Conservation (phyloP, 2,329 filamentous ascomycete species). For the Monilinia vaccinii-corymbosi region DNA sequence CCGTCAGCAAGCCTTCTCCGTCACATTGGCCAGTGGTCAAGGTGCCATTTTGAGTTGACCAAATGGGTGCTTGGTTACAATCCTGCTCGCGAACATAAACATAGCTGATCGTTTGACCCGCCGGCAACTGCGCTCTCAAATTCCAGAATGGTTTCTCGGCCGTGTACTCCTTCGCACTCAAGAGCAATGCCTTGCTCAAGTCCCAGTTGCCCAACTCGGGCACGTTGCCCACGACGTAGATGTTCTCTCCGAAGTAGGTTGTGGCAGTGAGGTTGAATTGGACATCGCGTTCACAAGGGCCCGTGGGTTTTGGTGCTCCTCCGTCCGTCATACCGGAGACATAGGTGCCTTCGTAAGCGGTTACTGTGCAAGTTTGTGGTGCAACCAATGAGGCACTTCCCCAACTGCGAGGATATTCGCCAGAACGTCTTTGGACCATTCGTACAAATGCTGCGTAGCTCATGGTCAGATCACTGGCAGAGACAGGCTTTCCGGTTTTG, state of each 20-base stretch:
- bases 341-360: constrained; percentile 42
- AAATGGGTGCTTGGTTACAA: constrained; percentile 35
- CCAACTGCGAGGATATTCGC: constrained; percentile 47
- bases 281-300: constrained; percentile 29
- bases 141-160: constrained; percentile 37
- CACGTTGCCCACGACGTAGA: constrained; percentile 37
- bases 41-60: constrained; percentile 36
- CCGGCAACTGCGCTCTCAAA: constrained; percentile 33
- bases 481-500: constrained; percentile 43
- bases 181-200: constrained; percentile 24
- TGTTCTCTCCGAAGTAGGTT: constrained; percentile 40
- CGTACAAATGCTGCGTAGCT: constrained; percentile 63
- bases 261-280: constrained; percentile 38
- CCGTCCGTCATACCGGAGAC: constrained; percentile 37
- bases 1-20: constrained; percentile 23
- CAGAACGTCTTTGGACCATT: constrained; percentile 45
- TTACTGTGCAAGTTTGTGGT: constrained; percentile 39
- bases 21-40: constrained; percentile 34
- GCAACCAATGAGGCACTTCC: constrained; percentile 36
- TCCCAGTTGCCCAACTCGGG: constrained; percentile 37
- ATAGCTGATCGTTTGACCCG: constrained; percentile 36
- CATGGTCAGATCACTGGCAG: constrained; percentile 63
- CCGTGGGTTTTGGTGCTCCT: constrained; percentile 28
- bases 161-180: constrained; percentile 37
- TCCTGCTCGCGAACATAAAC: constrained; percentile 38